Conservation (phyloP, 805 yeast species). For the Isabelozyma rhagii region DNA sequence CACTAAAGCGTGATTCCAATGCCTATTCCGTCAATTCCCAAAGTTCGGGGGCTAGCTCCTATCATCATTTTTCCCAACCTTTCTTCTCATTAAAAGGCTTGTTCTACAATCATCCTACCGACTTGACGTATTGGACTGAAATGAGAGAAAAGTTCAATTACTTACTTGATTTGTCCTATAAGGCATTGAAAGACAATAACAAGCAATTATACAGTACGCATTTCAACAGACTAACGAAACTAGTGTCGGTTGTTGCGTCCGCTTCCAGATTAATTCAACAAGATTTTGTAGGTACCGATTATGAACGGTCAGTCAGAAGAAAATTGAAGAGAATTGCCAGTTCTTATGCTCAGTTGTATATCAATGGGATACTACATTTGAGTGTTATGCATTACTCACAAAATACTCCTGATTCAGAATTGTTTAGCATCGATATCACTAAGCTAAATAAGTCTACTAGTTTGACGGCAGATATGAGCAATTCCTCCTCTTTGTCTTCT, state of each 20-base stretch:
- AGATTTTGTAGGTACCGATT: conserved; percentile 46
- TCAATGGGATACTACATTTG: conserved; percentile 62
- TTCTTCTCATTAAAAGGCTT: conserved; percentile 37
- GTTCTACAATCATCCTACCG: conserved; percentile 60
- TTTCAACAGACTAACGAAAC: conserved; percentile 50
- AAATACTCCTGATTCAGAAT: conserved; percentile 19
- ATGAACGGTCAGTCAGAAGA: conserved; percentile 45
- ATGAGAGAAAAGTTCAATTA: conserved; percentile 46
- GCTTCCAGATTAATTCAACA: conserved; percentile 53
- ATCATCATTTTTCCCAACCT: conserved; percentile 42
- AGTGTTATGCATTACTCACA: conserved; percentile 34
- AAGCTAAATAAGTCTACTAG: conserved; percentile 20
- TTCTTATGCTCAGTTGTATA: conserved; percentile 59
- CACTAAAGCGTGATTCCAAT: conserved; percentile 36
- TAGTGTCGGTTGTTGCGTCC: conserved; percentile 51
- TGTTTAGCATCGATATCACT: conserved; percentile 28
- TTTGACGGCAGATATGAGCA: background rate
- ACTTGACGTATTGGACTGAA: conserved; percentile 59
- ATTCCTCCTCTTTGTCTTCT: background rate
- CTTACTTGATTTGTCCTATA: conserved; percentile 46
- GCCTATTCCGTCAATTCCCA: conserved; percentile 27
- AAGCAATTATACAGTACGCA: conserved; percentile 52
- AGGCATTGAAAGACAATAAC: conserved; percentile 49
- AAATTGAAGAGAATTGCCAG: conserved; percentile 51
- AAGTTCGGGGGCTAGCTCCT: conserved; percentile 22